Base-by-base conservation (phyloP, 2,329 filamentous ascomycete genomes). In the Nigrograna mackinnonii region DNA sequence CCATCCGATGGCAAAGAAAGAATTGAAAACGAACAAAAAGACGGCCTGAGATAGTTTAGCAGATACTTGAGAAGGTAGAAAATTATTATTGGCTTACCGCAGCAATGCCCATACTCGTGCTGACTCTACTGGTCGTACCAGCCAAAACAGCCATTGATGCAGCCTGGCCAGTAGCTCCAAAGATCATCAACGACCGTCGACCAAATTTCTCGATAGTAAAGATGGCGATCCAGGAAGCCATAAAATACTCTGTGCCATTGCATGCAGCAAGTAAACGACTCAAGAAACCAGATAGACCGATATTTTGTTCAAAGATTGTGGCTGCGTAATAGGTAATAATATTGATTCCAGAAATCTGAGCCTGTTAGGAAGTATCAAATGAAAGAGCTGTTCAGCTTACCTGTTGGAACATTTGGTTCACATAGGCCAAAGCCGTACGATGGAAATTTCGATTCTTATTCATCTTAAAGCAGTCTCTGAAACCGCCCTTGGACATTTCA, bases 11-110 rank as follows among this genome's bases (percentile, higher is more conserved):
- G 89, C 90, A 67, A 95, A 95, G 79, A 87, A 94, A 77, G 88
- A 89, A 77, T 95, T 91, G 79, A 91, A 94, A 73, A 95, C 87
- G 73, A 86, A 87, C 63, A 95, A 91, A 75, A 95, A 92, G 48
- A 95, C 89, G 78, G 91, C 63, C 46, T 58, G 35, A 0, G 34
- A 2, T 22, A 40, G 13, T 28, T 19, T 69, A n/a, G 53, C 54
- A 21, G 16, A 52, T 48, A 60, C 30, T 28, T 2, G 11, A 11
- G 14, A 28, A 6, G 16, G n/a, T 3, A 32, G 24, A 2, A 26
- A 35, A 31, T 13, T 24, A 28, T 33, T 9, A 48, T n/a, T n/a
- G n/a, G n/a, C 52, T 86, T 80, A 90, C 72, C 14, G 73, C 70
- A 5, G 62, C 57, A 28, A 72, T 60, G 34, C 70, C 71, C 26